Base-by-base conservation (phyloP, 2,329 filamentous ascomycete genomes). In the Trichophyton rubrum region DNA sequence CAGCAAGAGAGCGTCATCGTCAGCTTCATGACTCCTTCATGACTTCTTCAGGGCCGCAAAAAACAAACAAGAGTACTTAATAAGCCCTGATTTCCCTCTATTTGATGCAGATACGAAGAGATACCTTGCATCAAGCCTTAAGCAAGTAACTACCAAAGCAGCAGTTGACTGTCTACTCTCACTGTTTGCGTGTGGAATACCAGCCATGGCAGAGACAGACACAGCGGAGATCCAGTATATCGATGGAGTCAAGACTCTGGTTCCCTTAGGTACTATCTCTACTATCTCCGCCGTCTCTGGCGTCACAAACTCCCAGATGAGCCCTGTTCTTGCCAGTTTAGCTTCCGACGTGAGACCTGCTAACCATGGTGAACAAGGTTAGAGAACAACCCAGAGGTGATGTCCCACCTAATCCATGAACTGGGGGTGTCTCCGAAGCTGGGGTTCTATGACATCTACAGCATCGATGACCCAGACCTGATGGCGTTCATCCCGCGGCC, bases 331-430 rank as follows among this genome's bases (percentile, higher is more conserved):
- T 43, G 4, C n/a, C n/a, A n/a, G n/a, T 22, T 56, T 56, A 56
- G 35, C 35, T 51, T 27, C 45, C 45, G n/a, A 9, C 33, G 27
- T 15, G 59, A 6, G 59, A 40, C 55, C 51, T 47, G 60, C 59
- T 58, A 61, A 64, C 63, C 17, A 22, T 33, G 38, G 5, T 35
- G 55, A 17, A 65, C 68, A 47, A 67, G 64, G 4, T 64, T 68
- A 70, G 80, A 84, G 64, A 83, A 82, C 71, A 82, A 83, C 65
- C 81, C 81, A 3, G 72, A 76, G 47, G 78, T 83, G 15, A 78
- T 83, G 70, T 77, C 74, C 49, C 69, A 73, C 47, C 75, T 84
- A 24, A 75, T 77, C 40, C 71, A 73, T 61, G 70, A 73, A n/a
- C 75, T 84, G 0, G 79, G 79, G 13, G 68, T 83, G 35, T 75